A percentile compares a stretch with the other conserved stretches of the same genome.
These are phyloP conservation scores for Leccinum griseonigrum DNA, from an alignment of 1,284 basidiomycete genomes.

Conservation along the genomic window DNA sequence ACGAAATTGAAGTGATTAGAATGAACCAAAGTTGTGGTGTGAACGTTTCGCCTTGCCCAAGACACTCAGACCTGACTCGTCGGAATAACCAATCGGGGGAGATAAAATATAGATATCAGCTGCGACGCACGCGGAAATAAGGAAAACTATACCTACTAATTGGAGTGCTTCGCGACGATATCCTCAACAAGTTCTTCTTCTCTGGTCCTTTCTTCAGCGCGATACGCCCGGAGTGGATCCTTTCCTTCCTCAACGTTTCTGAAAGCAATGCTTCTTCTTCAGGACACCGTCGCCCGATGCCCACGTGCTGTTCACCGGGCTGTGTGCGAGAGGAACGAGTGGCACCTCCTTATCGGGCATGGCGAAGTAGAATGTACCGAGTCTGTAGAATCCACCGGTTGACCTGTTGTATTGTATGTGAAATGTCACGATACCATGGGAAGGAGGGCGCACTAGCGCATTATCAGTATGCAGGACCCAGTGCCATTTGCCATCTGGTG, in stretches of 20 bases:
- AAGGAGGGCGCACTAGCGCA: slow-evolving; percentile 2
- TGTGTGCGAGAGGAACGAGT: slow-evolving; percentile 29
- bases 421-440: background rate
- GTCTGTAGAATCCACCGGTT: slow-evolving; percentile 48
- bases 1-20: background rate
- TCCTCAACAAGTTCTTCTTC: slow-evolving; percentile 40
- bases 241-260: background rate
- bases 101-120: background rate
- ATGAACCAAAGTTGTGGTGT: background rate
- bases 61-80: background rate
- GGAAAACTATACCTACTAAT: slow-evolving; percentile 5
- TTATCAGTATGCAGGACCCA: slow-evolving; percentile 58
- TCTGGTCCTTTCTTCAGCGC: slow-evolving; percentile 22
- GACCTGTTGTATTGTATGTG: slow-evolving; percentile 11
- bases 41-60: background rate
- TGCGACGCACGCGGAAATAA: background rate
- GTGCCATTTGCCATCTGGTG: slow-evolving; percentile 49
- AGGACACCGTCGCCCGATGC: background rate
- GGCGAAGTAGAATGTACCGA: slow-evolving; percentile 45
- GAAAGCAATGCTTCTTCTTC: background rate
- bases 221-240: background rate
- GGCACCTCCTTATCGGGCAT: slow-evolving; percentile 32
- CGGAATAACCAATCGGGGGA: background rate
- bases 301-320: slow-evolving; percentile 27
- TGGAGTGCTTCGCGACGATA: slow-evolving; percentile 43